Evolutionary conservation across 805 yeast species (phyloP).

Genomic region (Komagataella pseudopastoris): DNA sequence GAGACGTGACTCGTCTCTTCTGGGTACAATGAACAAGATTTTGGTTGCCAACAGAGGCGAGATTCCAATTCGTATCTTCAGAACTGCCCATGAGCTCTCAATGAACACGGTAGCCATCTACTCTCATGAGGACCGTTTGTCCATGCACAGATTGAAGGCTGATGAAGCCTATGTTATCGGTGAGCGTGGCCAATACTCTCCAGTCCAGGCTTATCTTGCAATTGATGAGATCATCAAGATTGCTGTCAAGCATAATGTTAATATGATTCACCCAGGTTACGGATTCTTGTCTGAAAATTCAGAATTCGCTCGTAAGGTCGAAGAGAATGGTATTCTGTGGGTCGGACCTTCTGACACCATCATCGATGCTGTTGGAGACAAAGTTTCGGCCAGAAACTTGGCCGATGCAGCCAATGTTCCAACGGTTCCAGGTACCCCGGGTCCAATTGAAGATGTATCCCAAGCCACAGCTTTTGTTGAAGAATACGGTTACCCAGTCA

Average conservation of each 20-base stretch:
- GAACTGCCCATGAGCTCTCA: slow-evolving; percentile 95
- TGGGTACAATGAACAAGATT: slow-evolving; percentile 45
- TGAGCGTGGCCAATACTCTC: slow-evolving; percentile 75
- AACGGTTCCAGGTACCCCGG: slow-evolving; percentile 95
- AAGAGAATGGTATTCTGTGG: slow-evolving; percentile 87
- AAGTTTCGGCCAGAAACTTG: slow-evolving; percentile 83
- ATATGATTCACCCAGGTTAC: slow-evolving; percentile 89
- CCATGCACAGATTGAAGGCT: slow-evolving; percentile 91
- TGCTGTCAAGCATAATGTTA: slow-evolving; percentile 64
- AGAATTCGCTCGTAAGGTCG: slow-evolving; percentile 86
- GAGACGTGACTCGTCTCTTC: slow-evolving; percentile 28
- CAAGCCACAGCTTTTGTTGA: slow-evolving; percentile 74
- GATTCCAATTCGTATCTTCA: slow-evolving; percentile 77
- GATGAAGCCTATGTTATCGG: slow-evolving; percentile 93
- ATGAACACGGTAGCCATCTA: slow-evolving; percentile 96
- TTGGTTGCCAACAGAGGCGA: slow-evolving; percentile 80
- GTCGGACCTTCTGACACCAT: slow-evolving; percentile 84
- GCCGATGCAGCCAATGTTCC: slow-evolving; percentile 81
- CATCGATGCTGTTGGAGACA: slow-evolving; percentile 93
- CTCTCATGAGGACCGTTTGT: slow-evolving; percentile 88
- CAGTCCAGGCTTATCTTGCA: slow-evolving; percentile 92
- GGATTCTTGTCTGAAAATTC: slow-evolving; percentile 87
- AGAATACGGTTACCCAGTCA: slow-evolving; percentile 87
- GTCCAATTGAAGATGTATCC: slow-evolving; percentile 73
- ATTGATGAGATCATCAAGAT: slow-evolving; percentile 88